Evolutionary conservation across 306 rosid genomes (phyloP), one percentile per base, ranked within the genome.

Genomic region (Fragaria nilgerrensis): DNA sequence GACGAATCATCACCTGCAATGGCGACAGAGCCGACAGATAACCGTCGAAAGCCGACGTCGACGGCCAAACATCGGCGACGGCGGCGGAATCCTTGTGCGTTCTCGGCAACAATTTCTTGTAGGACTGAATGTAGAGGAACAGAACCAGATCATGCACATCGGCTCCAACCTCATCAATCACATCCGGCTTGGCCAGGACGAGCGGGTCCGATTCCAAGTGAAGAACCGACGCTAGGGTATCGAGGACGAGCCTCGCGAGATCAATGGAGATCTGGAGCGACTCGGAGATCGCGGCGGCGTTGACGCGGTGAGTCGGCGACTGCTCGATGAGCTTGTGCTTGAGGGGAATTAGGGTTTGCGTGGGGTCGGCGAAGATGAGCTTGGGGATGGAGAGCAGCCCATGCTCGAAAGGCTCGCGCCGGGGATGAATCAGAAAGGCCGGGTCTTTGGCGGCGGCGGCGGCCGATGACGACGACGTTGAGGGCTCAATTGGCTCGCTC

Each of bases 11-110:
- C 70, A 95, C 98, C 99, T 96, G 99, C 84, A 96, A 88, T 32
- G 99, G 99, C 39, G 99, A 92, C 71, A 96, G 89, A 69, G 99
- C 99, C 37, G 99, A 96, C 85, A 96, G 78, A 83, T 96, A 96
- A 12, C 99, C 99, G 75, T 96, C 99, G 74, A 96, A 96, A 47
- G 99, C 99, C 19, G 99, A 96, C n/a, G 98, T 92, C 3, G 99
- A 96, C 37, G 99, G 99, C 99, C 99, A 96, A 12, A 96, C 99
- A 50, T 96, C 99, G 22, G 94, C 88, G 11, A 96, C 97, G 5
- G 99, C 82, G 9, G 94, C 99, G 32, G 99, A 88, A 82, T 96
- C 99, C 92, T 96, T 96, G 82, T 93, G 99, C 74, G 97, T 91
- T 68, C 98, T 82, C 0, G 99, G 99, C 9, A 96, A 89, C 64